phyloP scores from a whole-genome alignment of 2,329 filamentous ascomycete genomes.

The Fusarium domesticum region DNA sequence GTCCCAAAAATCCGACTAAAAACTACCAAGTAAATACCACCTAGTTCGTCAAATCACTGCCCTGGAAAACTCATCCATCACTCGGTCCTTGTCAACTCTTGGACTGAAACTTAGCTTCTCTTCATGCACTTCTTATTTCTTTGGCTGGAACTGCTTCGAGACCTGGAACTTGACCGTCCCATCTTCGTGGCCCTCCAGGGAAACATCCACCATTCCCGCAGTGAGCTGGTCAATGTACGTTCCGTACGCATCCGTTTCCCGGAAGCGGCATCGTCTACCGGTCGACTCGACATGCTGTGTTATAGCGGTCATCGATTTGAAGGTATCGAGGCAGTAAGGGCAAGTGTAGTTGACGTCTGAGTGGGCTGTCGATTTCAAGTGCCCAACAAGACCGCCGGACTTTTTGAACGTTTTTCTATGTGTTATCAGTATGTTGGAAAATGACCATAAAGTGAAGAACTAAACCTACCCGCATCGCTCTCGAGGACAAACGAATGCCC shows the following conservation, averaged over 20 bases:
- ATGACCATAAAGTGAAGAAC: not conserved
- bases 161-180: slow-evolving; percentile 30
- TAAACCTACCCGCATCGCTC: slow-evolving; percentile 47
- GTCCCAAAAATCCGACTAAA: no score
- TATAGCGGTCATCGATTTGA: slow-evolving; percentile 42
- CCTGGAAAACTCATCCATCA: no score
- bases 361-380: slow-evolving; percentile 47
- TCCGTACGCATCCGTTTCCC: slow-evolving; percentile 38
- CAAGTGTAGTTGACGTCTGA: slow-evolving; percentile 37
- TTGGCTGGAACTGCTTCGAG: slow-evolving; percentile 13
- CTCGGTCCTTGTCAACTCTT: no score
- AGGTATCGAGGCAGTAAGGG: slow-evolving; percentile 43
- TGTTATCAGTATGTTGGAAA: slow-evolving; percentile 4
- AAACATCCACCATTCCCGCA: slow-evolving; percentile 31
- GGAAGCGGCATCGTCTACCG: slow-evolving; percentile 41
- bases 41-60: no score
- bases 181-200: slow-evolving; percentile 19
- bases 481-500: slow-evolving; percentile 54
- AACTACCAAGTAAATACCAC: no score
- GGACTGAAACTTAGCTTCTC: slow-evolving; percentile 1
- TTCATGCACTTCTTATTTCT: slow-evolving; percentile 1
- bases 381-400: slow-evolving; percentile 33
- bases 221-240: slow-evolving; percentile 34
- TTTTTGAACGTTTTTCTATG: slow-evolving; percentile 42
- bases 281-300: slow-evolving; percentile 49